Conservation (phyloP, 2,329 filamentous ascomycete species). For the Colletotrichum godetiae region DNA sequence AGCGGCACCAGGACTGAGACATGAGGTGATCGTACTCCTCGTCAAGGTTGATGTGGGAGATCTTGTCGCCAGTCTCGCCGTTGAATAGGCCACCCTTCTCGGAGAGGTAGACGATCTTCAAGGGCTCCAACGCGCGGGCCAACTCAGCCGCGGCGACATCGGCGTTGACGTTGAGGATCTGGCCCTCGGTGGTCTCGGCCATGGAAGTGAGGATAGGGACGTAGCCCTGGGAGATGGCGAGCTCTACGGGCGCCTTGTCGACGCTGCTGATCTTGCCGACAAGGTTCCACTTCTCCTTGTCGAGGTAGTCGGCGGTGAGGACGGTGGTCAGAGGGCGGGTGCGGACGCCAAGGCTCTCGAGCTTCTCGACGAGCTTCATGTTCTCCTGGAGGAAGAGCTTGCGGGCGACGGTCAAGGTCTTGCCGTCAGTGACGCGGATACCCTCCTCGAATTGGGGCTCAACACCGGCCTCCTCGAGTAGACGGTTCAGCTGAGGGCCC, state of each 20-base stretch:
- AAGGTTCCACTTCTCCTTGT: constrained; percentile 95
- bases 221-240: constrained; percentile 89
- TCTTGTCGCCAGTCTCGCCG: constrained; percentile 92
- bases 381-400: constrained; percentile 97
- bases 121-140: constrained; percentile 85
- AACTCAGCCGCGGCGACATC: constrained; percentile 96
- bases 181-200: constrained; percentile 91
- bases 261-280: constrained; percentile 96
- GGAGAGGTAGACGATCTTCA: constrained; percentile 98
- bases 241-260: constrained; percentile 90
- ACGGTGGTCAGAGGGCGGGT: constrained; percentile 92
- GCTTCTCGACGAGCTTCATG: constrained; percentile 87
- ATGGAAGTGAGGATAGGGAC: constrained; percentile 95
- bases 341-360: constrained; percentile 90
- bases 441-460: constrained; percentile 97
- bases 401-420: constrained; percentile 90
- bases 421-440: constrained; percentile 93
- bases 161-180: constrained; percentile 96
- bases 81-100: constrained; percentile 98
- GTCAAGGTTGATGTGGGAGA: constrained; percentile 96
- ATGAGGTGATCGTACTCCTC: constrained; percentile 95
- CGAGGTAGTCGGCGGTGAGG: constrained; percentile 92
- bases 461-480: constrained; percentile 89
- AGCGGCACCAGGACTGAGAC: constrained; percentile 93
- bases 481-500: constrained; percentile 92